Base-by-base conservation (phyloP, 2,329 filamentous ascomycete species). In the Alternaria ventricosa region DNA sequence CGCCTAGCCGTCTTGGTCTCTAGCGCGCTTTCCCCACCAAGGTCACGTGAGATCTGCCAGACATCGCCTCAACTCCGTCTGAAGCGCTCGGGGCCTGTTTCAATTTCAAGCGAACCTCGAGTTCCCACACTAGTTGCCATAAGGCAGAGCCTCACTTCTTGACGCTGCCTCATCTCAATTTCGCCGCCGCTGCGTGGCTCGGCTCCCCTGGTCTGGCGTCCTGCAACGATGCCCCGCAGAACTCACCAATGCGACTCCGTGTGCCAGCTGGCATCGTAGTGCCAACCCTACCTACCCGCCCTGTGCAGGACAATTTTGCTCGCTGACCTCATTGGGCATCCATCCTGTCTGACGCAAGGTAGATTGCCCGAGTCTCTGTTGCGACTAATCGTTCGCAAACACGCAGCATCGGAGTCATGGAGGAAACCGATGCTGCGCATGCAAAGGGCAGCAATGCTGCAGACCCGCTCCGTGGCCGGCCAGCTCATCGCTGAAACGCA, bases 311-410 rank as follows among this genome's bases (percentile, higher is more conserved):
- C 68, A 77, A 79, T 79, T 70, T 74, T 77, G 71, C 53, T 63
- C 68, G 51, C 63, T 57, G 63, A 60, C 64, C 71, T 63, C 71
- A 79, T 80, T 80, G 77, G 70, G 67, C 60, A 55, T 55, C 64
- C 45, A 55, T 65, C 68, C 69, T 69, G 67, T 66, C 67, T 63
- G 72, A 78, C 71, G 77, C 77, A 79, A 71, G 74, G 74, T 76
- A 72, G 73, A 78, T 73, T 77, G 72, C 72, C 68, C 73, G 71
- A 76, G 66, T 73, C 71, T 75, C 71, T 72, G 71, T 65, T 69
- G 70, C 72, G 69, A 73, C 77, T 76, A 78, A 79, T 79, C 71
- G 77, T 65, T 71, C 73, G 70, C 73, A 68, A 71, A 72, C 78
- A 79, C 77, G 43, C 69, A 68, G 66, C 67, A 62, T 58, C 61